phyloP scores from a whole-genome alignment of 805 yeast species.

The Hanseniaspora guilliermondii region DNA sequence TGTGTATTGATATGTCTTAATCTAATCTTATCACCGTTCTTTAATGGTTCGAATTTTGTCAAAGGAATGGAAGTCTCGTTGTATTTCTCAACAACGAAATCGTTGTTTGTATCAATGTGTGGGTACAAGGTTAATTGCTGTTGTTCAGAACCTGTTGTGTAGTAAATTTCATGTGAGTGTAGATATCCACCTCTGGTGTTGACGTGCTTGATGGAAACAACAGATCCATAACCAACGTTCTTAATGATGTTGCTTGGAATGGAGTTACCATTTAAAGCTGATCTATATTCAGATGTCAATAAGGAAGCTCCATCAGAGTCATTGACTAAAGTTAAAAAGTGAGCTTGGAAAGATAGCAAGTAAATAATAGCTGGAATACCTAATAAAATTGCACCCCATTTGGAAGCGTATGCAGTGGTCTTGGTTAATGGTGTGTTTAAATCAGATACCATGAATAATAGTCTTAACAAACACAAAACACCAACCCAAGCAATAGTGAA shows the following conservation, averaged over 20 bases:
- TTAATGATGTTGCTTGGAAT: conserved; percentile 50
- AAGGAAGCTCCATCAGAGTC: conserved; percentile 66
- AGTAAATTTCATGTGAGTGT: conserved; percentile 63
- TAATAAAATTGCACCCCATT: conserved; percentile 42
- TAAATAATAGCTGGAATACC: conserved; percentile 50
- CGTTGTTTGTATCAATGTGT: conserved; percentile 61
- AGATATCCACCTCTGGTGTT: conserved; percentile 69
- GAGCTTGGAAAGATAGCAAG: conserved; percentile 47
- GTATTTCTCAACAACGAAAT: conserved; percentile 59
- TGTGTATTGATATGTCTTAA: conserved; percentile 45
- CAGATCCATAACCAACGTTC: conserved; percentile 62
- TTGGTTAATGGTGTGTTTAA: conserved; percentile 36
- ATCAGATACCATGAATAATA: conserved; percentile 69
- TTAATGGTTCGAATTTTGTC: conserved; percentile 49
- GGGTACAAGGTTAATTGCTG: conserved; percentile 75
- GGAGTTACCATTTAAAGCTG: conserved; percentile 45
- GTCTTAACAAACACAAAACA: conserved; percentile 41
- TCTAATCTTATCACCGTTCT: conserved; percentile 60
- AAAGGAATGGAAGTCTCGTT: conserved; percentile 39
- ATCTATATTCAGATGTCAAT: conserved; percentile 60
- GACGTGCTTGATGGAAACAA: conserved; percentile 52
- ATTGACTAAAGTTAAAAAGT: conserved; percentile 42
- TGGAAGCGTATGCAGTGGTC: conserved; percentile 35
- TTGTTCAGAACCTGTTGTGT: conserved; percentile 71
- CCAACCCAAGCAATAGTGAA: conserved; percentile 76